Evolutionary conservation across 179 eudicot genomes (phyloP).

Genomic region (Sideroxylon spinosum): DNA sequence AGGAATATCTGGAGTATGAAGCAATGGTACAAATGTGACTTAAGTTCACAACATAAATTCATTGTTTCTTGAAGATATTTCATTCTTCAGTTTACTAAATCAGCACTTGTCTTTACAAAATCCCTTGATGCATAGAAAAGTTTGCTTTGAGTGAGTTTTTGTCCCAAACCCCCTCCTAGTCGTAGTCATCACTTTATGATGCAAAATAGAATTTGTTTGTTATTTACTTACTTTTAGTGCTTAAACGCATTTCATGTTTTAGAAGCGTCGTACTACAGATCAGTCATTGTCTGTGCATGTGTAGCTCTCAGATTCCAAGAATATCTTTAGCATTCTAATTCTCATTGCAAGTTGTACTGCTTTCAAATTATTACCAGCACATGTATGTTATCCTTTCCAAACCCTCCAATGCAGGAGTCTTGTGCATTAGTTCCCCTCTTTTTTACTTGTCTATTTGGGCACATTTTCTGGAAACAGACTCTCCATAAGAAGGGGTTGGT

Average conservation of each 20-base stretch:
- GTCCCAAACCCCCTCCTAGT: background rate
- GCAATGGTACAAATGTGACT: slow-evolving; percentile 53
- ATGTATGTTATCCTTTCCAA: no score
- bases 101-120: background rate
- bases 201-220: background rate
- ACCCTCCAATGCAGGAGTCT: no score
- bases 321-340: background rate
- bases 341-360: slow-evolving; percentile 1
- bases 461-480: no score
- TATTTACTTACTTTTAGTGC: background rate
- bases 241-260: slow-evolving; percentile 1
- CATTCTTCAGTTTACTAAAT: background rate
- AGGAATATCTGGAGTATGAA: slow-evolving; percentile 85
- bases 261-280: background rate
- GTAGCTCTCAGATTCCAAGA: background rate
- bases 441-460: no score
- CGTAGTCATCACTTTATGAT: background rate
- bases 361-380: background rate
- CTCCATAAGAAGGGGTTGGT: no score
- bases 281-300: background rate
- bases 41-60: background rate
- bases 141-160: background rate
- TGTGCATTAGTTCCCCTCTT: no score
- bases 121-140: background rate
- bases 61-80: background rate